Evolutionary conservation across 108 stramenopile genomes (phyloP).

Genomic region (Nitzschia sp.): DNA sequence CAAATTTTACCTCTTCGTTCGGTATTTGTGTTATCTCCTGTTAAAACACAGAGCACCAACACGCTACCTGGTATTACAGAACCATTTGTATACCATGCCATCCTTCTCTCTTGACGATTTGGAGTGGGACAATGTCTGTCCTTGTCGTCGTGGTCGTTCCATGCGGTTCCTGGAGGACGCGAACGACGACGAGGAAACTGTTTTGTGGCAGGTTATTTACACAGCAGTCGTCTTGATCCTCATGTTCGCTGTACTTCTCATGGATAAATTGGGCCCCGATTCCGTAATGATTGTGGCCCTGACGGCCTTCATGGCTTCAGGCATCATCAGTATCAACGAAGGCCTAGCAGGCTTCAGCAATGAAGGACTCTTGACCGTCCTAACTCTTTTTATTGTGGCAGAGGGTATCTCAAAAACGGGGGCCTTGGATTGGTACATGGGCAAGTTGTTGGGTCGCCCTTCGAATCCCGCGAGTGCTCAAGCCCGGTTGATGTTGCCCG

Average conservation of each 20-base stretch:
- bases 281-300: slow-evolving; percentile 71
- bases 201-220: slow-evolving; percentile 63
- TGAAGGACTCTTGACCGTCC: slow-evolving; percentile 80
- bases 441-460: slow-evolving; percentile 75
- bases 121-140: no score
- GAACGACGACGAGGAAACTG: slow-evolving; percentile 3
- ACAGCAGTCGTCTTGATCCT: slow-evolving; percentile 54
- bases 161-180: slow-evolving; percentile 8
- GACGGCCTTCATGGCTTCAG: slow-evolving; percentile 72
- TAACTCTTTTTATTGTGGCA: slow-evolving; percentile 85
- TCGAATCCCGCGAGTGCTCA: slow-evolving; percentile 64
- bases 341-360: slow-evolving; percentile 84
- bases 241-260: slow-evolving; percentile 67
- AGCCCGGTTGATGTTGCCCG: slow-evolving; percentile 66
- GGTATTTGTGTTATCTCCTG: no score
- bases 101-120: no score
- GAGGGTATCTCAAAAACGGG: slow-evolving; percentile 85
- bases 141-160: slow-evolving; percentile 1
- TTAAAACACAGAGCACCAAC: no score
- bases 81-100: no score
- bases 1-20: no score
- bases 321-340: slow-evolving; percentile 68
- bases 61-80: no score
- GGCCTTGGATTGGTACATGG: slow-evolving; percentile 89
- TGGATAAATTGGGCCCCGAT: slow-evolving; percentile 72